Percentiles rank a stretch among this genome's conserved stretches.
phyloP scores from a whole-genome alignment of 2,329 filamentous ascomycete genomes.

The Periconia digitata region DNA sequence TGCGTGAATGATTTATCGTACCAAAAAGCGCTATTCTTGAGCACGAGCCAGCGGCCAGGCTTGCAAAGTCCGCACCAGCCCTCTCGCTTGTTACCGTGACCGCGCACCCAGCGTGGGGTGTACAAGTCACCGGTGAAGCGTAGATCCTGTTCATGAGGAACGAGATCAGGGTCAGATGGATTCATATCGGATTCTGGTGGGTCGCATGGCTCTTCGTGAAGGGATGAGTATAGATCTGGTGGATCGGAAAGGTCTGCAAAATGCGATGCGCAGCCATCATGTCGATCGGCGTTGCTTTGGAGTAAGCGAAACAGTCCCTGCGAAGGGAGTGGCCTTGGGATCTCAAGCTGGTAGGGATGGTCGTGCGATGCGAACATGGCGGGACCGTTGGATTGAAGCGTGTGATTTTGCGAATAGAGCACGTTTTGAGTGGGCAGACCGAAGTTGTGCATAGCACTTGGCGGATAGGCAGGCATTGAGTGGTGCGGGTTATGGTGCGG shows the following conservation, averaged over 20 bases:
- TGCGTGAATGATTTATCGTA: conserved; percentile 92
- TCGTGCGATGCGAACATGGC: conserved; percentile 53
- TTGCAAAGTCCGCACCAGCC: conserved; percentile 91
- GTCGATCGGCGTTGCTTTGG: conserved; percentile 72
- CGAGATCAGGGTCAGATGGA: conserved; percentile 71
- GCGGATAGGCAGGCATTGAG: conserved; percentile 42
- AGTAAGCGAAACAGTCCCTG: conserved; percentile 74
- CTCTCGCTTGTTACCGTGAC: conserved; percentile 83
- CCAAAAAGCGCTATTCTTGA: conserved; percentile 92
- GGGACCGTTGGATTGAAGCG: conserved; percentile 55
- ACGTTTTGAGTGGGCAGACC: conserved; percentile 38
- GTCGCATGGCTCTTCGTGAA: conserved; percentile 71
- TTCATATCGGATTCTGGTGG: conserved; percentile 82
- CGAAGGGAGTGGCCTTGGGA: conserved; percentile 62
- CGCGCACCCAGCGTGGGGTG: conserved; percentile 80
- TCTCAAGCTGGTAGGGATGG: conserved; percentile 57
- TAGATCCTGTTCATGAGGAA: conserved; percentile 73
- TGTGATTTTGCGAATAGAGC: conserved; percentile 47
- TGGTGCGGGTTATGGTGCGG: conserved; percentile 48
- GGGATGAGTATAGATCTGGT: conserved; percentile 74
- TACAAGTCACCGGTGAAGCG: conserved; percentile 81
- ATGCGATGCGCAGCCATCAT: conserved; percentile 63
- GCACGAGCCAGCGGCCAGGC: conserved; percentile 78
- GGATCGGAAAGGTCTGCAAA: conserved; percentile 74
- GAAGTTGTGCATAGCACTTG: conserved; percentile 33